Evolutionary conservation across 805 yeast genomes (phyloP).

Genomic region (Schwanniomyces pseudopolymorphus): DNA sequence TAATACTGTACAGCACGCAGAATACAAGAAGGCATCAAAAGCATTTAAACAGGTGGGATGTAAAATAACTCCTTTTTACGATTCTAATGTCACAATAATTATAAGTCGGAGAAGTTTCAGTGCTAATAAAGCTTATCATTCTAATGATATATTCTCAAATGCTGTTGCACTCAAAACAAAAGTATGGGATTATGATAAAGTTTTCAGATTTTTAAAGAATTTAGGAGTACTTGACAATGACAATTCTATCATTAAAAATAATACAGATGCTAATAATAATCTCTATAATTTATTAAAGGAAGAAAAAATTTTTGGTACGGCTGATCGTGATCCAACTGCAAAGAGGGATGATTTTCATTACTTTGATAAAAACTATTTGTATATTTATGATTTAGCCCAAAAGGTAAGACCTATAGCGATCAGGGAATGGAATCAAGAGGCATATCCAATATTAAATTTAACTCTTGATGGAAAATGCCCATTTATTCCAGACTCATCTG

Average conservation of each 20-base stretch:
- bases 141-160: conserved; percentile 63
- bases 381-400: conserved; percentile 78
- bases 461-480: conserved; percentile 80
- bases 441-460: conserved; percentile 56
- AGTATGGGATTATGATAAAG: conserved; percentile 87
- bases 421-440: conserved; percentile 70
- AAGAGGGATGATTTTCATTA: conserved; percentile 81
- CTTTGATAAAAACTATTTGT: conserved; percentile 68
- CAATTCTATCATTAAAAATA: conserved; percentile 11
- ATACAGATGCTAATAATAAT: conserved; percentile 14
- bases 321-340: conserved; percentile 85
- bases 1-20: conserved; percentile 34
- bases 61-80: conserved; percentile 44
- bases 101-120: conserved; percentile 61
- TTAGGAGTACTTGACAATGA: conserved; percentile 43
- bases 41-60: conserved; percentile 52
- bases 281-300: conserved; percentile 62
- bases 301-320: conserved; percentile 83
- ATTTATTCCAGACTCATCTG: conserved; percentile 62
- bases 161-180: conserved; percentile 65
- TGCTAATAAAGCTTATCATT: conserved; percentile 39
- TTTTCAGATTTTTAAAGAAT: conserved; percentile 71
- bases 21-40: conserved; percentile 42
- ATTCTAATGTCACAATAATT: conserved; percentile 69
- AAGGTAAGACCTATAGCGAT: conserved; percentile 76